Evolutionary conservation across 1,139 yeast genomes (phyloP), one percentile per base, ranked within the genome.

Genomic region (Protomyces gravidus): DNA sequence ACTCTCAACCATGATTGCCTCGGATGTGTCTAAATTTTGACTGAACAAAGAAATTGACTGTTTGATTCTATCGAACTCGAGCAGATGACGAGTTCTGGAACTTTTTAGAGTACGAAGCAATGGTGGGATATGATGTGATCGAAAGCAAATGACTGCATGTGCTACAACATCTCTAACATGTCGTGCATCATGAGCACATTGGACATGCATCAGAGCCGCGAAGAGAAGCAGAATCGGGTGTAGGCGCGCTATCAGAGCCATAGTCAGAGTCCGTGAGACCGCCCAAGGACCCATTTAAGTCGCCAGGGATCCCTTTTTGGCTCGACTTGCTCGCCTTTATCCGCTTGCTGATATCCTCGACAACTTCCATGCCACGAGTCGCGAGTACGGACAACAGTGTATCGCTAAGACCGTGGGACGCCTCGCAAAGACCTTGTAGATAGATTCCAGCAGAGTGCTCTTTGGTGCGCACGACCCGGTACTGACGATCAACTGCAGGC

Each of bases 341-440:
- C 30, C 59, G 42, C 33, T n/a, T 40, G 48, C 39, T 32, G n/a
- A 55, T 55, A 28, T 62, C 63, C 27, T 63, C 64, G 23, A 61
- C 62, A 11, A 65, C 64, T 39, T 63, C 62, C 39, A 62, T 55
- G 33, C 67, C 65, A 30, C 67, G 50, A 2, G 64, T 55, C 13
- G 67, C 61, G 56, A 66, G 36, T 9, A 65, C 65, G 3, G 67
- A 65, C 6, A 66, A 58, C 17, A 66, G 55, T 4, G 67, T 57
- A 52, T 66, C 68, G 30, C 67, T 64, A 40, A 66, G 51, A 5
- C 68, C 68, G 36, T 66, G 67, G 3, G 66, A 62, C 17, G 42
- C 46, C 52, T 66, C 67, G 45, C 64, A 62, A 4, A 59, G 57
- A 5, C 68, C 68, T 36, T 65, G 68, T 3, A 65, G 27, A 64